phyloP scores from a whole-genome alignment of 169 alveolate genomes.

The Babesia bovis region DNA sequence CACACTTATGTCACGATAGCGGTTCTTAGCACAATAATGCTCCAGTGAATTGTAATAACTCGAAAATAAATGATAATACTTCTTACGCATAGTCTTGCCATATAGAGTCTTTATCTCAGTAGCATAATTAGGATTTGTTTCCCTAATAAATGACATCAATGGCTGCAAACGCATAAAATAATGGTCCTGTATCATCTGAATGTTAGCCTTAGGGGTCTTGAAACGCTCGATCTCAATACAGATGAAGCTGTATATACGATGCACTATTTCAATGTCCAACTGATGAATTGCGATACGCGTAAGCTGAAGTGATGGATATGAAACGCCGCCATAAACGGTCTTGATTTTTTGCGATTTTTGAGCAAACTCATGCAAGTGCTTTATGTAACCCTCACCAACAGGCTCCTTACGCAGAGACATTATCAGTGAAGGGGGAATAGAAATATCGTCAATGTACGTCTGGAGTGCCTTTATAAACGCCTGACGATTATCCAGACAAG shows the following conservation, averaged over 20 bases:
- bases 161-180: constrained; percentile 39
- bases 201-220: constrained; percentile 54
- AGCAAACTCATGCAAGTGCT: constrained; percentile 39
- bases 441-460: constrained; percentile 62
- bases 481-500: constrained; percentile 66
- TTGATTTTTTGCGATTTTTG: constrained; percentile 65
- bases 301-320: constrained; percentile 70
- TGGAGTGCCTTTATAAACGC: constrained; percentile 61
- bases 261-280: constrained; percentile 53
- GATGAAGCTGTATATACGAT: constrained; percentile 63
- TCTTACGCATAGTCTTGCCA: constrained; percentile 40
- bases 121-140: constrained; percentile 9
- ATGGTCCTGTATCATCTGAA: constrained; percentile 53
- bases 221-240: constrained; percentile 52
- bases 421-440: constrained; percentile 69
- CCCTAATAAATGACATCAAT: constrained; percentile 29
- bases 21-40: constrained; percentile 25
- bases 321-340: constrained; percentile 56
- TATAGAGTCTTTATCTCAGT: constrained; percentile 32
- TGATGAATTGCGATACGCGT: constrained; percentile 63
- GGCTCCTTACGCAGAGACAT: constrained; percentile 63
- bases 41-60: constrained; percentile 49
- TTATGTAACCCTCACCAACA: constrained; percentile 56
- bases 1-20: constrained; percentile 29
- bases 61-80: constrained; percentile 51